phyloP scores from a whole-genome alignment of 2,329 filamentous ascomycete genomes.

The Purpureocillium takamizusanense region DNA sequence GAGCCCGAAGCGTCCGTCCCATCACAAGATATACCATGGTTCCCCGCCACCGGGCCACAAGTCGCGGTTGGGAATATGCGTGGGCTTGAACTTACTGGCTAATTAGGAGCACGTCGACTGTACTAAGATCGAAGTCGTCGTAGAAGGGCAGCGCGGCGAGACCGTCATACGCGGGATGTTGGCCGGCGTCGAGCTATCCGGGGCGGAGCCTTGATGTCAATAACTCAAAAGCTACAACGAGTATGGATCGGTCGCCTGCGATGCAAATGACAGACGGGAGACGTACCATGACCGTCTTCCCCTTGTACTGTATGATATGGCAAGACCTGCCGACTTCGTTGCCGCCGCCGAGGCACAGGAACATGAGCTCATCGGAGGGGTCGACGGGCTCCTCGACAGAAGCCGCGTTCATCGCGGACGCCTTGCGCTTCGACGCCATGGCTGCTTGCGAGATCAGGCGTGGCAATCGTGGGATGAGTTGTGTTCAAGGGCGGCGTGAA shows the following conservation, averaged over 20 bases:
- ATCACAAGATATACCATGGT: conserved; percentile 1
- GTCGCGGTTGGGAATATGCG: neutral
- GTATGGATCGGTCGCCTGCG: neutral
- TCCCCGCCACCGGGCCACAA: neutral
- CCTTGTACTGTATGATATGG: conserved; percentile 98
- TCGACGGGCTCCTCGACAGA: conserved; percentile 78
- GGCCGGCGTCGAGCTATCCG: conserved; percentile 94
- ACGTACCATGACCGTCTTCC: conserved; percentile 92
- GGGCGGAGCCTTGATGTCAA: conserved; percentile 1
- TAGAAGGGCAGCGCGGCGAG: conserved; percentile 92
- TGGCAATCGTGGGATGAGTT: too few relatives aligned
- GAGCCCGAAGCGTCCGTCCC: conserved; percentile 2
- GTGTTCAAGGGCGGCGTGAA: too few relatives aligned
- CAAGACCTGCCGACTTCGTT: conserved; percentile 97
- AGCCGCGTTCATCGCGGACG: conserved; percentile 59
- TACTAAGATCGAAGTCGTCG: conserved; percentile 96
- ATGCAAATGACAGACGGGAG: neutral
- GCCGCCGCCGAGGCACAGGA: conserved; percentile 85
- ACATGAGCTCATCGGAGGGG: conserved; percentile 87
- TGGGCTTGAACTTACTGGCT: conserved; percentile 73
- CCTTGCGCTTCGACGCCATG: conserved; percentile 95
- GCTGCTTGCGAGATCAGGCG: conserved; percentile 11
- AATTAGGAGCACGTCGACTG: conserved; percentile 91
- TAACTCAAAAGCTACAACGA: conserved; percentile 2
- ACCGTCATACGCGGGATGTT: conserved; percentile 93